Evolutionary conservation across 805 yeast species (phyloP).

Genomic region (Clavispora asparagi): DNA sequence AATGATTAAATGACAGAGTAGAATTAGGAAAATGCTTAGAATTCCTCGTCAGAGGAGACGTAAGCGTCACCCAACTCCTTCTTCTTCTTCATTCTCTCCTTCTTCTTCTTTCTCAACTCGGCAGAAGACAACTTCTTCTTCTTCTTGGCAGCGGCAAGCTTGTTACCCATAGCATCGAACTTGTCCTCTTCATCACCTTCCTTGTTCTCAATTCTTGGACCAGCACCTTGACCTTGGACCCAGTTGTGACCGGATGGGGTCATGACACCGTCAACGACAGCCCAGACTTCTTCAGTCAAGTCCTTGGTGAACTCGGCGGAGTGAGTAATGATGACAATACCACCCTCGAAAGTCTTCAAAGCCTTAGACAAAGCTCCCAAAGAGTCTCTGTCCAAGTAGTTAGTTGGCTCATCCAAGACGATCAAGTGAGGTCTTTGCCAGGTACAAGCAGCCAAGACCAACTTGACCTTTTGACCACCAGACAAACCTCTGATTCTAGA

Average conservation of each 20-base stretch:
- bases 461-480: constrained; percentile 99
- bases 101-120: constrained; percentile 99
- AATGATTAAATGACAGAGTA: constrained; percentile 5
- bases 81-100: constrained; percentile 99
- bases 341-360: constrained; percentile 98
- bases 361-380: constrained; percentile 99
- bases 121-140: constrained; percentile 97
- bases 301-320: constrained; percentile 99
- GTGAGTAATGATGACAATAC: constrained; percentile 99
- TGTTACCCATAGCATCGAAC: constrained; percentile 99
- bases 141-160: constrained; percentile 94
- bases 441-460: constrained; percentile 99
- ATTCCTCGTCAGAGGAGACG: constrained; percentile 87
- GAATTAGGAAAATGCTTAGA: constrained; percentile 19
- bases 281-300: constrained; percentile 99
- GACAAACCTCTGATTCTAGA: constrained; percentile 99
- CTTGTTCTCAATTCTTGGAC: constrained; percentile 98
- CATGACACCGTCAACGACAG: constrained; percentile 96
- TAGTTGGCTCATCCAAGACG: constrained; percentile 99
- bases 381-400: constrained; percentile 98
- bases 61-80: constrained; percentile 99
- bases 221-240: constrained; percentile 99
- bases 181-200: constrained; percentile 89
- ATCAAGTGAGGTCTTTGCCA: constrained; percentile 99
- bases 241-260: constrained; percentile 99